Percentiles rank a stretch among this genome's conserved stretches.
Evolutionary conservation across 2,329 filamentous ascomycete genomes (phyloP).

Genomic region (Didymella pomorum): DNA sequence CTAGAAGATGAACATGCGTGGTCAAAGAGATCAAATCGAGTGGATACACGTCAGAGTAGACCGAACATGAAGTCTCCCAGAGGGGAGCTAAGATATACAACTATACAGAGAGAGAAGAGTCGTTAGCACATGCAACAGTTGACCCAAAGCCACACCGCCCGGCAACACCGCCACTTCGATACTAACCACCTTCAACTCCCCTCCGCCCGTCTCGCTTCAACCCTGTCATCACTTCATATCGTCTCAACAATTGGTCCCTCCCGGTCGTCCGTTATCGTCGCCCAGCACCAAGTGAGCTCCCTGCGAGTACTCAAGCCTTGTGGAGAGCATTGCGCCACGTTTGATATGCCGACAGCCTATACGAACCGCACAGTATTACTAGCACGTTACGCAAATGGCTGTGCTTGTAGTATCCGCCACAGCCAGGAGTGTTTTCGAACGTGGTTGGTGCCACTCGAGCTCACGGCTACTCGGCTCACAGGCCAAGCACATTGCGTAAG

Average conservation of each 20-base stretch:
- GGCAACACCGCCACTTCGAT: not conserved
- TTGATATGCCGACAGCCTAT: not conserved
- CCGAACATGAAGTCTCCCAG: too few species aligned
- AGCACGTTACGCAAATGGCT: not conserved
- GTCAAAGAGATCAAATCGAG: too few species aligned
- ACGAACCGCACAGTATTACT: not conserved
- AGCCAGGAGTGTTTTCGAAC: not conserved
- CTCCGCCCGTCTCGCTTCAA: not conserved
- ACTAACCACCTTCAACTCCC: not conserved
- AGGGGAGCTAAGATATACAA: too few species aligned
- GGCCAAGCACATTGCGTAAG: constrained; percentile 21
- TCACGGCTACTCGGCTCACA: constrained; percentile 5
- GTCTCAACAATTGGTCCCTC: not conserved
- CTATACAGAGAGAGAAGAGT: too few species aligned
- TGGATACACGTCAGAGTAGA: too few species aligned
- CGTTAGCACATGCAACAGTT: too few species aligned
- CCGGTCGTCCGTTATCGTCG: not conserved
- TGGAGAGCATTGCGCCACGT: not conserved
- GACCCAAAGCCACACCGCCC: not conserved
- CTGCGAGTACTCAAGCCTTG: not conserved
- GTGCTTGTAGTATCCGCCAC: not conserved
- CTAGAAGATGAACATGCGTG: too few species aligned
- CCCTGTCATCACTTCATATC: not conserved
- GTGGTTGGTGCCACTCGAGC: not conserved
- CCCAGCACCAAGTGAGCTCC: not conserved